Evolutionary conservation across 2,329 filamentous ascomycete species (phyloP).

Genomic region (Nigrograna mackinnonii): DNA sequence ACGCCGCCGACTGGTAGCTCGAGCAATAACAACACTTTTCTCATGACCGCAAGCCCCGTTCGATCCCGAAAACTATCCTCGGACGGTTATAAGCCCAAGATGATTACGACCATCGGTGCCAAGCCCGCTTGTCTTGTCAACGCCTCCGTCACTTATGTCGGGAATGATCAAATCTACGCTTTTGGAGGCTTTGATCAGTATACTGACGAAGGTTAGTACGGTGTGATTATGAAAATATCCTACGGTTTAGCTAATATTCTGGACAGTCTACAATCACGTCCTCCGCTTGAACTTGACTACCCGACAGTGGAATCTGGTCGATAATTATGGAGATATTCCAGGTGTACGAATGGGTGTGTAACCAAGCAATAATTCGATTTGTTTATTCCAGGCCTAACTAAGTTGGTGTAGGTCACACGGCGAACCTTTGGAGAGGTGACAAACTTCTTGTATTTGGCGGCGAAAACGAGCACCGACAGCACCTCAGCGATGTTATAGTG

Average conservation of each 20-base stretch:
- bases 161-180: conserved; percentile 95
- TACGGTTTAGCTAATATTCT: conserved; percentile 3
- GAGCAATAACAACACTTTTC: conserved; percentile 79
- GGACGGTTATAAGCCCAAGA: conserved; percentile 82
- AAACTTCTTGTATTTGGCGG: conserved; percentile 97
- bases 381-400: conserved; percentile 13
- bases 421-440: conserved; percentile 88
- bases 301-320: conserved; percentile 91
- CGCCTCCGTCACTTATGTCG: conserved; percentile 97
- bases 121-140: conserved; percentile 95
- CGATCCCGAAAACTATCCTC: conserved; percentile 52
- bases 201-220: conserved; percentile 76
- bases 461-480: conserved; percentile 95
- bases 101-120: conserved; percentile 63
- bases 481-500: conserved; percentile 92
- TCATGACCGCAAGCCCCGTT: conserved; percentile 80
- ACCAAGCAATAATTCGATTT: background rate
- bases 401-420: conserved; percentile 74
- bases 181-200: conserved; percentile 99
- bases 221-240: background rate
- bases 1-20: conserved; percentile 55
- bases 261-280: conserved; percentile 89
- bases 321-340: conserved; percentile 98
- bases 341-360: conserved; percentile 89
- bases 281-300: conserved; percentile 83